These are phyloP conservation scores for Aspergillus olivimuriae DNA, from an alignment of 495 filamentous ascomycete species.

Conservation along the genomic window DNA sequence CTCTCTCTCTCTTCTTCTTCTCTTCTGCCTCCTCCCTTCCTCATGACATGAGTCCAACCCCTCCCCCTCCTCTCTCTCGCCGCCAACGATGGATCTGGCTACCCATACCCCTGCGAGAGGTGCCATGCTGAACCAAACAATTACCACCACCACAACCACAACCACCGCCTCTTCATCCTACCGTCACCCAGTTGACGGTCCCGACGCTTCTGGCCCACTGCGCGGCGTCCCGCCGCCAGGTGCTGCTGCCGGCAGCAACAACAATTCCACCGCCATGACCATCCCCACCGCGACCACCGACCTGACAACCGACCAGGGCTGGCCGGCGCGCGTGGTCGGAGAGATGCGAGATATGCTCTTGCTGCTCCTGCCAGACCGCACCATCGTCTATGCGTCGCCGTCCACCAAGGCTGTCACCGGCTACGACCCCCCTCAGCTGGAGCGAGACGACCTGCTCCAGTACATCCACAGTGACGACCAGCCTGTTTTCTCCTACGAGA, in stretches of 20 bases:
- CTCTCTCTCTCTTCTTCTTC: conserved; percentile 1
- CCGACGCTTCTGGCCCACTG: not conserved
- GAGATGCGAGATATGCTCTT: conserved; percentile 87
- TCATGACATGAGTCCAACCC: not conserved
- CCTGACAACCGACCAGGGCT: conserved; percentile 79
- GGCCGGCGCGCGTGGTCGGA: conserved; percentile 82
- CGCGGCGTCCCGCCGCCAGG: not conserved
- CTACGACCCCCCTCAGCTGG: conserved; percentile 60
- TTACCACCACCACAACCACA: conserved; percentile 5
- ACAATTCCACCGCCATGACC: not conserved
- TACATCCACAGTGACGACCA: conserved; percentile 87
- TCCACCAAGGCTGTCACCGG: conserved; percentile 75
- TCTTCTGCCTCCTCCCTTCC: not conserved
- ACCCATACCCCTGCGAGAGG: not conserved
- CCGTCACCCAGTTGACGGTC: not conserved
- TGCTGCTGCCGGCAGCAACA: not conserved
- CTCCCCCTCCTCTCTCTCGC: not conserved
- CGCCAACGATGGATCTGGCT: conserved; percentile 11
- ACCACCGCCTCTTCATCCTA: not conserved
- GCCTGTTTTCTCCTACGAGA: conserved; percentile 75
- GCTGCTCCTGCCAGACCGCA: conserved; percentile 77
- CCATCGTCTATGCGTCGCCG: conserved; percentile 77
- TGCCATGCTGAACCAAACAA: not conserved
- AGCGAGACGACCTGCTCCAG: conserved; percentile 67
- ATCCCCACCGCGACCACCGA: conserved; percentile 56